phyloP scores from a whole-genome alignment of 805 yeast species.

The Schizosaccharomyces lindneri region DNA sequence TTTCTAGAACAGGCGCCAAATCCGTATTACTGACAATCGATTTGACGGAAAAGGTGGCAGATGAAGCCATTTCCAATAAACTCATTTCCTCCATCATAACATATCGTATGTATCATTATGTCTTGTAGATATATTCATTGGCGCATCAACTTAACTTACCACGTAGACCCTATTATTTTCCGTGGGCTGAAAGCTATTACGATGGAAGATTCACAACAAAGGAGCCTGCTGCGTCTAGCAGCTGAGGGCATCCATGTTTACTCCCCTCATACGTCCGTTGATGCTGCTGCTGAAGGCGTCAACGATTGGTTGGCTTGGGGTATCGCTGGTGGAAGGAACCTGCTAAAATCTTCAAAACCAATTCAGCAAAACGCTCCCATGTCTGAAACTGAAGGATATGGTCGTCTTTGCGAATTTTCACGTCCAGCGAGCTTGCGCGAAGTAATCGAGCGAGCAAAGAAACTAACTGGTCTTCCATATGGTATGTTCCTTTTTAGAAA shows the following conservation, averaged over 20 bases:
- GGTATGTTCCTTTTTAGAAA: background rate
- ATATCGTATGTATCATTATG: constrained; percentile 21
- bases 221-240: constrained; percentile 44
- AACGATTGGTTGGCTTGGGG: constrained; percentile 73
- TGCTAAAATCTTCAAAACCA: constrained; percentile 13
- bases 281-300: constrained; percentile 79
- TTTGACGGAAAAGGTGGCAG: constrained; percentile 56
- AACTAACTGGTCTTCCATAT: constrained; percentile 4
- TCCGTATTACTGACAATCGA: constrained; percentile 52
- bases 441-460: constrained; percentile 29
- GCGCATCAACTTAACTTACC: background rate
- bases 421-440: constrained; percentile 16
- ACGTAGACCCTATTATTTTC: constrained; percentile 61
- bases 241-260: constrained; percentile 68
- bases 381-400: constrained; percentile 48
- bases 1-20: background rate
- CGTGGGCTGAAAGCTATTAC: constrained; percentile 57
- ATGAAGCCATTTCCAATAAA: constrained; percentile 41
- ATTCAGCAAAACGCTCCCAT: constrained; percentile 16
- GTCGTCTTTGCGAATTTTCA: constrained; percentile 34
- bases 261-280: constrained; percentile 89
- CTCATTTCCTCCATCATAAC: constrained; percentile 44
- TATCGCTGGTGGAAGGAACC: constrained; percentile 15
- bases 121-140: background rate
- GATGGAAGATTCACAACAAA: constrained; percentile 55